phyloP scores from a whole-genome alignment of 2,329 filamentous ascomycete genomes.

The Fusarium poae region DNA sequence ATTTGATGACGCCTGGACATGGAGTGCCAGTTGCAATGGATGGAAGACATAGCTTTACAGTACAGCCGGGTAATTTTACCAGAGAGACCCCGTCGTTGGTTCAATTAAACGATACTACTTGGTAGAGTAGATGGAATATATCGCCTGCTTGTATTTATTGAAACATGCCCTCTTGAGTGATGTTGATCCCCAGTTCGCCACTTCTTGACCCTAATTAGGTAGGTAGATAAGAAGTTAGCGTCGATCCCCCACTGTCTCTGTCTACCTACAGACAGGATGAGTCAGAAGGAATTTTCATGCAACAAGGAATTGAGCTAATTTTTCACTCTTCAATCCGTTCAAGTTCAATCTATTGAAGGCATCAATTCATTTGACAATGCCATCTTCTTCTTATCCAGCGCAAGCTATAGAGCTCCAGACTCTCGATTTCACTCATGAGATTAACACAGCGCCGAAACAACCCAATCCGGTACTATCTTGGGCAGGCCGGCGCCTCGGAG shows the following conservation, averaged over 20 bases:
- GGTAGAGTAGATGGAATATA: neutral
- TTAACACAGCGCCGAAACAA: slow-evolving; percentile 5
- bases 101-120: neutral
- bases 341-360: neutral
- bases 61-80: neutral
- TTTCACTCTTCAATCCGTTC: neutral
- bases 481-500: slow-evolving; percentile 22
- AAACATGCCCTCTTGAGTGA: neutral
- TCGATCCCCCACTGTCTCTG: slow-evolving; percentile 4
- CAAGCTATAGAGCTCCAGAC: slow-evolving; percentile 31
- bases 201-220: slow-evolving; percentile 3
- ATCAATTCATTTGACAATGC: neutral
- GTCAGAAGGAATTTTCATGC: slow-evolving; percentile 14
- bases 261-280: slow-evolving; percentile 4
- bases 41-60: neutral
- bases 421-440: neutral
- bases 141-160: neutral
- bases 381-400: slow-evolving; percentile 7
- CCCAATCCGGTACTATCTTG: slow-evolving; percentile 19
- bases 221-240: neutral
- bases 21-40: neutral
- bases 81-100: neutral
- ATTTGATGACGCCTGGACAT: neutral
- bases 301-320: neutral
- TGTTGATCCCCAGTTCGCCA: slow-evolving; percentile 3